These are phyloP conservation scores for Botryococcus braunii DNA, from an alignment of 163 green algal species.

Conservation along the genomic window DNA sequence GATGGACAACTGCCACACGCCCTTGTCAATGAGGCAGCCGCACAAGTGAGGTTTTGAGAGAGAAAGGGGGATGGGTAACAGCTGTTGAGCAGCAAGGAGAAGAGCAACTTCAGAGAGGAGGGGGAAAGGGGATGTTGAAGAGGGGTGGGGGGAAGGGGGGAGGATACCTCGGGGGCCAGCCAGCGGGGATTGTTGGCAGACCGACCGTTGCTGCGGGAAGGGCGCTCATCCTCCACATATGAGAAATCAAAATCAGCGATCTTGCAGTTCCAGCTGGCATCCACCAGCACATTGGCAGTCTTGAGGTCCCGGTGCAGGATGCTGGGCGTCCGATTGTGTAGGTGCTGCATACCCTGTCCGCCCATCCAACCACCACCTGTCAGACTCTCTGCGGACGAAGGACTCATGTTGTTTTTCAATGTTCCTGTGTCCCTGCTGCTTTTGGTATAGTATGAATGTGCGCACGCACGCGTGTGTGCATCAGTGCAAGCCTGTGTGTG, in stretches of 20 bases:
- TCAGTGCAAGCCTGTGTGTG: background rate
- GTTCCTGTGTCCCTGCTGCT: background rate
- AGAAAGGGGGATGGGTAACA: no score
- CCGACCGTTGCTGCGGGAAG: no score
- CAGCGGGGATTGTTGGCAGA: background rate
- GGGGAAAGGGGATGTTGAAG: no score
- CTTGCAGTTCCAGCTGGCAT: background rate
- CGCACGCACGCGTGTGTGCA: background rate
- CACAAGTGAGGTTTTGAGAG: no score
- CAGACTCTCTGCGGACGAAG: background rate
- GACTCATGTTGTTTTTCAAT: background rate
- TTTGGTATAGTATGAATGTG: background rate
- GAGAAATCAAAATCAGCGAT: no score
- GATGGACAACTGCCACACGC: no score
- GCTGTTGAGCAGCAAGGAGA: no score
- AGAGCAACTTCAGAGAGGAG: no score
- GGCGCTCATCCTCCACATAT: no score
- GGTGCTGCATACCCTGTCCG: slow-evolving; percentile 44
- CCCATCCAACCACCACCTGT: slow-evolving; percentile 4
- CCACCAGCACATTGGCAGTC: slow-evolving; percentile 11
- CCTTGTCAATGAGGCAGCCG: no score
- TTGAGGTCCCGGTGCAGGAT: slow-evolving; percentile 15
- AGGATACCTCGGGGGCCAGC: background rate
- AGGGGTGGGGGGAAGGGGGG: no score
- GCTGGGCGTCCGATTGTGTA: slow-evolving; percentile 1